Base-by-base conservation (phyloP, 1,284 basidiomycete species). In the Apiotrichum laibachii region DNA sequence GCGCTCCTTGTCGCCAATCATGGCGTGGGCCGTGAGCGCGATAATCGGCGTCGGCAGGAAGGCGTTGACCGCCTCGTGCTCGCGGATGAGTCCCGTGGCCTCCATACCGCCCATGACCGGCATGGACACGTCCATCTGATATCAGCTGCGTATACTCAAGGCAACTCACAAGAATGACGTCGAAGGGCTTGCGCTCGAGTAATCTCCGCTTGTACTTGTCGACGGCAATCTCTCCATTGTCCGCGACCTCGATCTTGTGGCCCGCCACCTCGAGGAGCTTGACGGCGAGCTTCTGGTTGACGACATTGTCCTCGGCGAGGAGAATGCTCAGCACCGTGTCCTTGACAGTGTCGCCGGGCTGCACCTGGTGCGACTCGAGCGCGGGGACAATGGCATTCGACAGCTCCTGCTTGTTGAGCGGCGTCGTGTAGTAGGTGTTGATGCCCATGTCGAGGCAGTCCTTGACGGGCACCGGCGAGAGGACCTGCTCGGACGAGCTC, bases 211-310 rank as follows among this genome's bases (percentile, higher is more conserved):
- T 72, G 63, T 76, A 78, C 65, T 77, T 79, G 31, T 77, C 76
- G 50, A 77, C 65, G 1, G 76, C 76, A 42, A 78, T 81, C 69
- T 89, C 88, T 11, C 96, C 96, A 71, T 99, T 99, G 82, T 98
- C 94, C 18, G 95, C 96, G 59, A 99, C 93, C 80, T 97, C 92
- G 37, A 97, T 92, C 45, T 86, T 86, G 77, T 99, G 96, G 0
- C 95, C 95, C 55, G 94, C 94, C 73, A 93, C 95, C 80, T 98
- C 93, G 39, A 99, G 81, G 66, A 99, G 92, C 83, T 97, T 97
- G 67, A 96, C 89, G 0, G 96, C 96, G 8, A 99, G 68, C 61
- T 78, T 78, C 81, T 99, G 95, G 80, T 99, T 99, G 63, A 99
- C 95, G 66, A 95, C 81, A 72, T 99, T 99, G 77, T 99, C 96